Percentiles rank a stretch among this genome's conserved stretches.
These are phyloP conservation scores for Xerocomellus dryophilus DNA, from an alignment of 768 basidiomycete species.

Conservation along the genomic window DNA sequence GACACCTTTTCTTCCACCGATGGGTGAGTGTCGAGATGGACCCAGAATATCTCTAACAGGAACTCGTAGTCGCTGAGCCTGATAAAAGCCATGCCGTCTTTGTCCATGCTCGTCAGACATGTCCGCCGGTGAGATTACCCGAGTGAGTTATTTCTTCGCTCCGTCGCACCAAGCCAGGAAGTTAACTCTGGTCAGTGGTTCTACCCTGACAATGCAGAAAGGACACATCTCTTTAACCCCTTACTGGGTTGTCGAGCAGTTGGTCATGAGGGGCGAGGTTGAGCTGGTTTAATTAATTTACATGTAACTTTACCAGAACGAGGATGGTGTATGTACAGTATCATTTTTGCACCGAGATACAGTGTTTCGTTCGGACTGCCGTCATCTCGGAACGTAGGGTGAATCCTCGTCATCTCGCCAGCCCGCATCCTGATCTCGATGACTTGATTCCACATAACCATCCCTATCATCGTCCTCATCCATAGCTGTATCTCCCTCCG, in stretches of 20 bases:
- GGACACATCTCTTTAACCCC: slow-evolving; percentile 80
- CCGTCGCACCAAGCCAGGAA: not conserved
- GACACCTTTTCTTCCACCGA: slow-evolving; percentile 66
- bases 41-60: slow-evolving; percentile 3
- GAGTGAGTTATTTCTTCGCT: slow-evolving; percentile 47
- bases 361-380: not conserved
- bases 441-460: slow-evolving; percentile 36
- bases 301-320: slow-evolving; percentile 14
- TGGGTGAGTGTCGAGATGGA: slow-evolving; percentile 47
- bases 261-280: slow-evolving; percentile 67
- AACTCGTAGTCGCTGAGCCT: slow-evolving; percentile 66
- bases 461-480: slow-evolving; percentile 46
- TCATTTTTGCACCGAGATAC: slow-evolving; percentile 7
- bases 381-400: slow-evolving; percentile 41
- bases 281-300: slow-evolving; percentile 60
- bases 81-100: slow-evolving; percentile 78
- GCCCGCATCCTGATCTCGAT: slow-evolving; percentile 43
- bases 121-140: slow-evolving; percentile 63
- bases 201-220: slow-evolving; percentile 67
- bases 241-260: slow-evolving; percentile 72
- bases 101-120: slow-evolving; percentile 70
- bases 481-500: slow-evolving; percentile 34
- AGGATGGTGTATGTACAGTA: slow-evolving; percentile 13
- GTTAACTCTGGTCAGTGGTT: slow-evolving; percentile 48
- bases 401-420: slow-evolving; percentile 43